These are phyloP conservation scores for Creolimax fragrantissima DNA, from an alignment of 78 protist species.

Conservation along the genomic window DNA sequence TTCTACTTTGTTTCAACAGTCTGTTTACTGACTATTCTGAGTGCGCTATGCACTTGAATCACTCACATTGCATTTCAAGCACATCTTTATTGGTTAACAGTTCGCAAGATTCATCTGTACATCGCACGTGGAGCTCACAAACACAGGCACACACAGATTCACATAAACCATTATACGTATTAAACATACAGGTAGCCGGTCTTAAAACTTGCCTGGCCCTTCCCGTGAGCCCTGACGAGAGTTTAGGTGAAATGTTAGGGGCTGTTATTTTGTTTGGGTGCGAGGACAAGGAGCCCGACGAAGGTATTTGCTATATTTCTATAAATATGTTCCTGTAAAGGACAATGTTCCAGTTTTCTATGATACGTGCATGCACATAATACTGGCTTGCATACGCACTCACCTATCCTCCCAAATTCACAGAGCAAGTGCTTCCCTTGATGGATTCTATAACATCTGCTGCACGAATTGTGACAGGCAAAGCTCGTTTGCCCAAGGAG, in stretches of 20 bases:
- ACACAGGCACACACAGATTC: too few species aligned
- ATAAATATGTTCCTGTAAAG: background rate
- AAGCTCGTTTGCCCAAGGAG: background rate
- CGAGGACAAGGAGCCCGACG: background rate
- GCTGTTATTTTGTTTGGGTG: background rate
- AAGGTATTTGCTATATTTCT: background rate
- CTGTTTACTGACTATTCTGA: too few species aligned
- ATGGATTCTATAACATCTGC: background rate
- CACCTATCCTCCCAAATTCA: background rate
- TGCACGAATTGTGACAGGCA: background rate
- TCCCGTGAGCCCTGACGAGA: slow-evolving; percentile 17
- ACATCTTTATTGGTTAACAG: too few species aligned
- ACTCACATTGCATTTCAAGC: too few species aligned
- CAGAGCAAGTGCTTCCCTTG: background rate
- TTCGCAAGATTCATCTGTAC: too few species aligned
- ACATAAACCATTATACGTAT: too few species aligned
- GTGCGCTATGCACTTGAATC: too few species aligned
- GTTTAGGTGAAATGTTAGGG: background rate
- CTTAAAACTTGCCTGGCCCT: slow-evolving; percentile 5
- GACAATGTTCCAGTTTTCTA: too few species aligned
- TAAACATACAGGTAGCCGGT: too few species aligned
- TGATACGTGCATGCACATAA: background rate
- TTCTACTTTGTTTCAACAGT: too few species aligned
- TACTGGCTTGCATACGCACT: too few species aligned
- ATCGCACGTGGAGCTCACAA: too few species aligned